These are phyloP conservation scores for Xylariales sp. DNA, from an alignment of 2,329 filamentous ascomycete genomes.

Conservation along the genomic window DNA sequence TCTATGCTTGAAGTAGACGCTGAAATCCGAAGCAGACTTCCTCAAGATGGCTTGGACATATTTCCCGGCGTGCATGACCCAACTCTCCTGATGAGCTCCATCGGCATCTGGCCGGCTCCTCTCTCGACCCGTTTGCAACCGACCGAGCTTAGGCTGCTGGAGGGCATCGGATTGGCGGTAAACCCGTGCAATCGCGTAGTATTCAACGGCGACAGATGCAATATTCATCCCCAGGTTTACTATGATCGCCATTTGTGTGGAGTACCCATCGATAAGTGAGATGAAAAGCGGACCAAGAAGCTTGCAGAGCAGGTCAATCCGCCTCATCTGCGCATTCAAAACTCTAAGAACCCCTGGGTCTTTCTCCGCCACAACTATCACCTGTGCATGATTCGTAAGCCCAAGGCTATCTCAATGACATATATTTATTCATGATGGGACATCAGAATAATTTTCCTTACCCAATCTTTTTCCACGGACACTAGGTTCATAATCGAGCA, in stretches of 20 bases:
- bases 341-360: constrained; percentile 22
- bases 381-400: constrained; percentile 10
- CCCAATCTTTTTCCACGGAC: constrained; percentile 69
- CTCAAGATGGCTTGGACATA: constrained; percentile 2
- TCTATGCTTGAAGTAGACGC: constrained; percentile 46
- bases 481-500: constrained; percentile 61
- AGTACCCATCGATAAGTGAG: constrained; percentile 41
- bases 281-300: constrained; percentile 48
- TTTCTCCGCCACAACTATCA: constrained; percentile 44
- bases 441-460: constrained; percentile 16
- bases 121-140: no score
- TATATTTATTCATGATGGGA: no score
- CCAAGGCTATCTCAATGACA: constrained; percentile 13
- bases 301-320: constrained; percentile 57
- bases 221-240: constrained; percentile 42
- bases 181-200: constrained; percentile 42
- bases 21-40: constrained; percentile 19
- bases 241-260: constrained; percentile 40
- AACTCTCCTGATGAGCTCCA: no score
- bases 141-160: neutral
- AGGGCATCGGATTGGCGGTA: neutral
- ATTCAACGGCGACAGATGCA: constrained; percentile 33
- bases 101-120: no score
- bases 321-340: constrained; percentile 27
- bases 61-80: neutral